Evolutionary conservation across 306 rosid species (phyloP).

Genomic region (Quercus aquifolioides): DNA sequence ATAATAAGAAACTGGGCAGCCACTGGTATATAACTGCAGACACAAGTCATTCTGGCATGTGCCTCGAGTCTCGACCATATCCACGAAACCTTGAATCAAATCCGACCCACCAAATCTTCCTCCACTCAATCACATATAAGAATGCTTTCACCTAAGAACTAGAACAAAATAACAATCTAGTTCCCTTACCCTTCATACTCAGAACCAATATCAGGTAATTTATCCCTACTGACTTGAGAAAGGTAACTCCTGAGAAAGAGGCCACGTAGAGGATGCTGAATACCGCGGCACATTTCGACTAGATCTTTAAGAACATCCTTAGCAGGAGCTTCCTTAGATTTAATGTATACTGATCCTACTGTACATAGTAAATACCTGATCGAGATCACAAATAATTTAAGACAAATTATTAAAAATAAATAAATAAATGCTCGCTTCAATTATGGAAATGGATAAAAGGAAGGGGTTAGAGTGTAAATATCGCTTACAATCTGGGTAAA

Average conservation of each 20-base stretch:
- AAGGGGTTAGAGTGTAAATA: neutral
- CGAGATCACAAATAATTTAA: neutral
- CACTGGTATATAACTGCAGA: no score
- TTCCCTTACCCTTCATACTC: conserved; percentile 61
- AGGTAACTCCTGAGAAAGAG: conserved; percentile 62
- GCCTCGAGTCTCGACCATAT: no score
- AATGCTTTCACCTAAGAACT: neutral
- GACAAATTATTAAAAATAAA: no score
- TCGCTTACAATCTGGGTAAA: conserved; percentile 85
- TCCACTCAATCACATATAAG: neutral
- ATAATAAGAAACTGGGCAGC: no score
- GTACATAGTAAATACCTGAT: conserved; percentile 56
- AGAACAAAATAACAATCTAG: neutral
- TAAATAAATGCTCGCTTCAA: neutral
- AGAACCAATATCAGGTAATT: conserved; percentile 59
- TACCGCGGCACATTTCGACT: conserved; percentile 62
- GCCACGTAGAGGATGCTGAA: conserved; percentile 62
- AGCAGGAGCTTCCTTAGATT: conserved; percentile 65
- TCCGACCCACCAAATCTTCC: neutral
- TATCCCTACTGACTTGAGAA: conserved; percentile 65
- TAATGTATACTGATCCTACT: conserved; percentile 60
- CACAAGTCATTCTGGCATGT: no score
- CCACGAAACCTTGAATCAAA: neutral
- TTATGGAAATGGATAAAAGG: neutral
- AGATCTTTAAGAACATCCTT: conserved; percentile 62